Evolutionary conservation across 805 yeast species (phyloP).

Genomic region (Barnettozyma pratensis): DNA sequence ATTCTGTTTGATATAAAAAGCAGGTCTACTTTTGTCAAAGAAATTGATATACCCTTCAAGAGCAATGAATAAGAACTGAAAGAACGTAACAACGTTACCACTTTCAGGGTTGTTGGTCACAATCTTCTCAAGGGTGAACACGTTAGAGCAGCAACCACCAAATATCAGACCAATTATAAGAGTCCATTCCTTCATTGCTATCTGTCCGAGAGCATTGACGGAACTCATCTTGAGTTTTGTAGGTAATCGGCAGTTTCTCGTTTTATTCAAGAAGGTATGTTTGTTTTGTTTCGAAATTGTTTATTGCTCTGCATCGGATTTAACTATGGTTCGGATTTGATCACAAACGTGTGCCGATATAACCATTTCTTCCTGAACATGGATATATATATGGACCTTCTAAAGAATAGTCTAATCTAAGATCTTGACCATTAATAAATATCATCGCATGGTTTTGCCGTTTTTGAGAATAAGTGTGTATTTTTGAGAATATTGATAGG

Average conservation of each 20-base stretch:
- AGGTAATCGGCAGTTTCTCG: conserved; percentile 36
- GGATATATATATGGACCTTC: no score
- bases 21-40: conserved; percentile 25
- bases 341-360: no score
- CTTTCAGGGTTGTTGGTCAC: conserved; percentile 30
- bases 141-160: conserved; percentile 72
- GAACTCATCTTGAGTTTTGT: conserved; percentile 36
- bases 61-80: conserved; percentile 51
- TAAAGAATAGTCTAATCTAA: no score
- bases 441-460: no score
- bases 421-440: no score
- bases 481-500: no score
- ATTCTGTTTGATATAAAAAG: conserved; percentile 29
- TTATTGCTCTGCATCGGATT: no score
- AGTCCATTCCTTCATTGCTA: conserved; percentile 14
- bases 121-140: conserved; percentile 53
- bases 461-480: no score
- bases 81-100: conserved; percentile 52
- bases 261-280: no score
- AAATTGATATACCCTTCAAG: conserved; percentile 35
- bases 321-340: no score
- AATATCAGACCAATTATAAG: conserved; percentile 35
- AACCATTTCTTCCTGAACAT: no score
- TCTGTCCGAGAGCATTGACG: conserved; percentile 11
- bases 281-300: not conserved